Evolutionary conservation across 768 basidiomycete genomes (phyloP).

Genomic region (Kwoniella newhampshirensis): DNA sequence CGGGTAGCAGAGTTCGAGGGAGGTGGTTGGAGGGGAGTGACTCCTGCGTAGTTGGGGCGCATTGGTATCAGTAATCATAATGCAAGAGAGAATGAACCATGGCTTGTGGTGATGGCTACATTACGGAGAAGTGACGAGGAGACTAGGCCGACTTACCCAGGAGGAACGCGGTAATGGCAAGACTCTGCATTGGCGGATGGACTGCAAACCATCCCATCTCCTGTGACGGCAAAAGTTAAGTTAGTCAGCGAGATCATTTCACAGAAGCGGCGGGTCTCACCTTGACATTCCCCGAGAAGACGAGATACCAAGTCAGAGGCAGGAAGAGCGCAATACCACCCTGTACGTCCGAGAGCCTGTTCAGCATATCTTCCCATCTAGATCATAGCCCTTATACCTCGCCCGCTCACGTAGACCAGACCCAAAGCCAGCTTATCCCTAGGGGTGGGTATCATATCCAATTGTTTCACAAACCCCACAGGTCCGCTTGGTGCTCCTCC

Average conservation of each 20-base stretch:
- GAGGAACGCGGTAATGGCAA: conserved; percentile 62
- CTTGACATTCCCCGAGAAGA: conserved; percentile 35
- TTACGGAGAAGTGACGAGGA: background rate
- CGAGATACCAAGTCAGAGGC: conserved; percentile 39
- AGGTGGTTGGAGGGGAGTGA: conserved; percentile 60
- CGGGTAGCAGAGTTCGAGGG: conserved; percentile 66
- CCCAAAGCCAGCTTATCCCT: conserved; percentile 19
- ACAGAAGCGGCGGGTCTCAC: too few species aligned
- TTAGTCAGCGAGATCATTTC: background rate
- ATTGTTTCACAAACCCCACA: background rate
- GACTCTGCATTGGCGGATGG: conserved; percentile 66
- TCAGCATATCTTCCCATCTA: background rate
- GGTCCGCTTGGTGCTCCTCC: background rate
- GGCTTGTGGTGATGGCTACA: background rate
- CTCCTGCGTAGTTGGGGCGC: conserved; percentile 15
- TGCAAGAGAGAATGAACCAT: background rate
- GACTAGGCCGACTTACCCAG: conserved; percentile 62
- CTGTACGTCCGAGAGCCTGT: conserved; percentile 14
- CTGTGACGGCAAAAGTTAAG: background rate
- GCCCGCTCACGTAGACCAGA: conserved; percentile 8
- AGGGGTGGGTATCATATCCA: conserved; percentile 18
- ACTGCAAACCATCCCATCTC: conserved; percentile 63
- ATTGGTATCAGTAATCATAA: background rate
- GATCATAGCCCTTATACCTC: background rate
- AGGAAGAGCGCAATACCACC: conserved; percentile 36